Conservation (phyloP, 768 basidiomycete genomes). For the Ramaria rubella region DNA sequence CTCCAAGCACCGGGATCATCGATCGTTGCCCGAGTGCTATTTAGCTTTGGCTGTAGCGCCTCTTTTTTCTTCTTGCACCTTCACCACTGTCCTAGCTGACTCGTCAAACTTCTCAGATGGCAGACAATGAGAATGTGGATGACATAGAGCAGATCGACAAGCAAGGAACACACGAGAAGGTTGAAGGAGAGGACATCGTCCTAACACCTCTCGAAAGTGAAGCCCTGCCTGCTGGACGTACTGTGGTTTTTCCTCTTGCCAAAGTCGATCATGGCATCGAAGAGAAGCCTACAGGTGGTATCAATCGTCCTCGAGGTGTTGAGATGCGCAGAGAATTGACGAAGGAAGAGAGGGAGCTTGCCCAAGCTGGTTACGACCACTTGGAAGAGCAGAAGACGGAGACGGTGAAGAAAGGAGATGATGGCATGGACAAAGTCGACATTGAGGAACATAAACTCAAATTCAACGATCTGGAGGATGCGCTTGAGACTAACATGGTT, state of each 20-base stretch:
- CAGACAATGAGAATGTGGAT: not conserved
- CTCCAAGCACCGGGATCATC: no score
- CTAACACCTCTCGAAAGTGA: not conserved
- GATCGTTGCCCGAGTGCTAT: no score
- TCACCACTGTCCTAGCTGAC: no score
- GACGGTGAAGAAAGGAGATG: conserved; percentile 23
- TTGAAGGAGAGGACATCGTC: no score
- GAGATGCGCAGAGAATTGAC: conserved; percentile 59
- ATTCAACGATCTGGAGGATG: conserved; percentile 33
- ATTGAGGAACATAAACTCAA: conserved; percentile 50
- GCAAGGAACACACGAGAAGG: not conserved
- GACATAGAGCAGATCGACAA: not conserved
- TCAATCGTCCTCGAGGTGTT: conserved; percentile 43
- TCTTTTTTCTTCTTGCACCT: no score
- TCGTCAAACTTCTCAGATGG: no score
- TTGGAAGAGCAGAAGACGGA: conserved; percentile 39
- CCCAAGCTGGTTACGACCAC: conserved; percentile 64
- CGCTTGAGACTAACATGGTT: conserved; percentile 45
- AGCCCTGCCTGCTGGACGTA: conserved; percentile 22
- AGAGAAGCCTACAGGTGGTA: conserved; percentile 29
- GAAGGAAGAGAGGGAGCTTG: conserved; percentile 60
- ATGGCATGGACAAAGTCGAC: conserved; percentile 38
- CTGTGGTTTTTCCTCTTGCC: conserved; percentile 46
- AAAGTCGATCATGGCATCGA: conserved; percentile 25
- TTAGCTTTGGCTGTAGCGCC: no score